Conservation (phyloP, 2,329 filamentous ascomycete genomes). For the Fusarium humuli region DNA sequence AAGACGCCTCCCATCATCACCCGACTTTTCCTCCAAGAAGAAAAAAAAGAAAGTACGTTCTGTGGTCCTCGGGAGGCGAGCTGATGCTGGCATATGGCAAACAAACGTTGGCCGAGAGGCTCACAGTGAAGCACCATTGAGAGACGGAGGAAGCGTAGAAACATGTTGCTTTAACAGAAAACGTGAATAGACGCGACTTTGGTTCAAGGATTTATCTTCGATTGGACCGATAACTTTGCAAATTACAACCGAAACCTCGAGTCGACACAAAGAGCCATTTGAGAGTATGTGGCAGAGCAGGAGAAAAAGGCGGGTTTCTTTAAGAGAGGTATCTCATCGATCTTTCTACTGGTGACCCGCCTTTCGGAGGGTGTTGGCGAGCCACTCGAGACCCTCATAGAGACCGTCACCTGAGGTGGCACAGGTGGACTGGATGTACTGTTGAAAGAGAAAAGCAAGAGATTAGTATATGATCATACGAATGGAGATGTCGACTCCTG, state of each 20-base stretch:
- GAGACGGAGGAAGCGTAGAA: conserved; percentile 42
- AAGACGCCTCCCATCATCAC: conserved; percentile 50
- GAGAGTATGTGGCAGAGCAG: conserved; percentile 57
- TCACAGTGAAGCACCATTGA: conserved; percentile 50
- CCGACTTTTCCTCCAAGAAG: conserved; percentile 47
- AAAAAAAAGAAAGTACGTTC: conserved; percentile 47
- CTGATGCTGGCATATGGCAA: conserved; percentile 38
- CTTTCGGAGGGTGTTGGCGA: conserved; percentile 86
- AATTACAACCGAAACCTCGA: conserved; percentile 69
- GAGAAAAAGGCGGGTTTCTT: conserved; percentile 51
- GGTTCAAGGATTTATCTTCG: conserved; percentile 62
- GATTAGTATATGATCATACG: conserved; percentile 39
- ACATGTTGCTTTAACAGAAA: conserved; percentile 45
- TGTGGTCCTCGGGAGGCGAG: conserved; percentile 42
- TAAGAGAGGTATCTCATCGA: conserved; percentile 49
- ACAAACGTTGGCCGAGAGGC: conserved; percentile 41
- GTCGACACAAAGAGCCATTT: conserved; percentile 55
- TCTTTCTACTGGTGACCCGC: conserved; percentile 70
- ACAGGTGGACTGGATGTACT: conserved; percentile 99
- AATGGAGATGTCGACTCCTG: neutral
- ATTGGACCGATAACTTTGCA: conserved; percentile 66
- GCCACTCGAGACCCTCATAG: conserved; percentile 98
- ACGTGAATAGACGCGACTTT: conserved; percentile 48
- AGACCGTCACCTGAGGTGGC: conserved; percentile 99
- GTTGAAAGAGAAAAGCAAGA: conserved; percentile 29